These are phyloP conservation scores for Eucalyptus globulus DNA, from an alignment of 345 rosid species.

Conservation along the genomic window DNA sequence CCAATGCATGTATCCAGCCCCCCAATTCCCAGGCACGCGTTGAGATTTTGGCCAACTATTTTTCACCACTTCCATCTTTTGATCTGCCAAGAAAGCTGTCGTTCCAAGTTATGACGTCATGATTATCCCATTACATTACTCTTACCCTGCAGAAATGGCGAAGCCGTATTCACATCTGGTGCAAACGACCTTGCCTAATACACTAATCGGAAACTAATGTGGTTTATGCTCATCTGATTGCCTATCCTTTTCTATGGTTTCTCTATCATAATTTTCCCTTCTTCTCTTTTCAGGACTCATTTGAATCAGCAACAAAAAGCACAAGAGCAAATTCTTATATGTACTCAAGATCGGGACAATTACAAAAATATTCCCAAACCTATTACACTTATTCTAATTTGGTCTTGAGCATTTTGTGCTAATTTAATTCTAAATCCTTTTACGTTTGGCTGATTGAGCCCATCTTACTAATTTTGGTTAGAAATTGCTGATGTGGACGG, in stretches of 20 bases:
- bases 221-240: background rate
- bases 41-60: background rate
- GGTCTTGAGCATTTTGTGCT: too few relatives aligned
- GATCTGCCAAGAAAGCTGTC: background rate
- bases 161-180: background rate
- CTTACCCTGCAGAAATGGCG: too few relatives aligned
- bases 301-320: background rate
- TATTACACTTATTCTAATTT: too few relatives aligned
- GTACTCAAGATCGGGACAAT: background rate
- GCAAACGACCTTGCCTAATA: background rate
- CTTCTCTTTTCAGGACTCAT: background rate
- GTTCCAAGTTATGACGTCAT: background rate
- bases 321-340: background rate
- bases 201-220: background rate
- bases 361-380: too few relatives aligned
- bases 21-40: background rate
- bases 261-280: background rate
- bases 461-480: too few relatives aligned
- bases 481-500: too few relatives aligned
- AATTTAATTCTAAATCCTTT: too few relatives aligned
- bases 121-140: background rate
- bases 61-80: background rate
- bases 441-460: too few relatives aligned
- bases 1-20: background rate
- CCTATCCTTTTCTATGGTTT: background rate